Evolutionary conservation across 2,329 filamentous ascomycete genomes (phyloP).

Genomic region (Cephalotrichum gorgonifer): DNA sequence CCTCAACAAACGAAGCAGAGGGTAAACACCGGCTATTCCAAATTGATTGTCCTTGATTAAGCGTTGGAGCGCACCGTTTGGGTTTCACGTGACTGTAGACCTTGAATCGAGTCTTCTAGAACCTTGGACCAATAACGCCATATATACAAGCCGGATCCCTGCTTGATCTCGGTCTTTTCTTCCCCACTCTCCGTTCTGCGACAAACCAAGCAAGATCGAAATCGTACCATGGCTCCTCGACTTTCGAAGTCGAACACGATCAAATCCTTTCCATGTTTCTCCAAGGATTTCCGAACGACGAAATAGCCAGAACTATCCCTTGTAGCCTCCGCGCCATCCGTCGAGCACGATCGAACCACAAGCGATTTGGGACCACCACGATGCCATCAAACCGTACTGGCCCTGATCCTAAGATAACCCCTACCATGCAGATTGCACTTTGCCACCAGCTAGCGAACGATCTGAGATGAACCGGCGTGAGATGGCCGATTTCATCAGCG

Average conservation of each 20-base stretch:
- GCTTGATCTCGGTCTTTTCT: too few relatives aligned
- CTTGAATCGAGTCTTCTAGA: not conserved
- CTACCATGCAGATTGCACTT: not conserved
- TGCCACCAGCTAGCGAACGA: not conserved
- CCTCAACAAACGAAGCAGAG: conserved; percentile 10
- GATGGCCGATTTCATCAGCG: not conserved
- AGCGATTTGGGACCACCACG: not conserved
- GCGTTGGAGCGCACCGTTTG: not conserved
- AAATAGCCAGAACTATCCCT: not conserved
- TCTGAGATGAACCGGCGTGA: conserved; percentile 1
- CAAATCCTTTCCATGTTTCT: not conserved
- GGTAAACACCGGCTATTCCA: not conserved
- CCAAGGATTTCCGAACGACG: not conserved
- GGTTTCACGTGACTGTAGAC: not conserved
- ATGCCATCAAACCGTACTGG: not conserved
- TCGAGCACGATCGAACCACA: not conserved
- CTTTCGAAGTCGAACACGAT: not conserved
- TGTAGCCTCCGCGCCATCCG: not conserved
- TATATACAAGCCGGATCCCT: too few relatives aligned
- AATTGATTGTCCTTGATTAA: not conserved
- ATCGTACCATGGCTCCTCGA: conserved; percentile 1
- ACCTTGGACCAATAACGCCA: too few relatives aligned
- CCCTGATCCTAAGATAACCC: conserved; percentile 2
- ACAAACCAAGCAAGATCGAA: too few relatives aligned
- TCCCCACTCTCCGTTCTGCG: too few relatives aligned